Evolutionary conservation across 148 eudicot genomes (phyloP).

Genomic region (Persicaria maculosa): DNA sequence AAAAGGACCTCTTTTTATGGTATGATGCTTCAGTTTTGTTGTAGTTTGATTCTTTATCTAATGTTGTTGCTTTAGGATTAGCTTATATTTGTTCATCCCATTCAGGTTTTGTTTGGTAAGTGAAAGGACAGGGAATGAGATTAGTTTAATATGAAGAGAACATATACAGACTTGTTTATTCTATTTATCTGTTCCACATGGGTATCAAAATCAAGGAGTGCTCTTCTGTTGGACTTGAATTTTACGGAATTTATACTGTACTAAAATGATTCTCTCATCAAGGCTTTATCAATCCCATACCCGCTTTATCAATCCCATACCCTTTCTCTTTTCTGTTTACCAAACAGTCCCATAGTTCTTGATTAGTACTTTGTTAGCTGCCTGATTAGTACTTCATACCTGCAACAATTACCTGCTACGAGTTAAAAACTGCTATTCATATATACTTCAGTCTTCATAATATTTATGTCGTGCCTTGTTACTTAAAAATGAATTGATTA

Average conservation of each 20-base stretch:
- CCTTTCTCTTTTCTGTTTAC: too few species aligned
- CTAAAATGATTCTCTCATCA: too few species aligned
- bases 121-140: not conserved
- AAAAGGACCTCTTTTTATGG: conserved; percentile 90
- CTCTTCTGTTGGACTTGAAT: not conserved
- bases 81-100: not conserved
- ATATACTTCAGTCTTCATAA: not conserved
- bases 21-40: conserved; percentile 22
- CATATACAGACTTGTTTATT: not conserved
- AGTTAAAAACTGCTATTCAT: not conserved
- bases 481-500: too few species aligned
- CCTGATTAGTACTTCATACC: not conserved
- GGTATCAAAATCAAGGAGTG: not conserved
- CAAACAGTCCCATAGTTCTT: too few species aligned
- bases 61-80: not conserved
- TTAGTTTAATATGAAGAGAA: not conserved
- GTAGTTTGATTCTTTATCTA: not conserved
- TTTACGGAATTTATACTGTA: not conserved
- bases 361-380: not conserved
- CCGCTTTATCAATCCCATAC: too few species aligned
- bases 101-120: not conserved
- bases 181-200: not conserved
- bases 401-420: not conserved
- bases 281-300: too few species aligned
- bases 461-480: not conserved